Base-by-base conservation (phyloP, 2,329 filamentous ascomycete genomes). In the Talaromyces islandicus region DNA sequence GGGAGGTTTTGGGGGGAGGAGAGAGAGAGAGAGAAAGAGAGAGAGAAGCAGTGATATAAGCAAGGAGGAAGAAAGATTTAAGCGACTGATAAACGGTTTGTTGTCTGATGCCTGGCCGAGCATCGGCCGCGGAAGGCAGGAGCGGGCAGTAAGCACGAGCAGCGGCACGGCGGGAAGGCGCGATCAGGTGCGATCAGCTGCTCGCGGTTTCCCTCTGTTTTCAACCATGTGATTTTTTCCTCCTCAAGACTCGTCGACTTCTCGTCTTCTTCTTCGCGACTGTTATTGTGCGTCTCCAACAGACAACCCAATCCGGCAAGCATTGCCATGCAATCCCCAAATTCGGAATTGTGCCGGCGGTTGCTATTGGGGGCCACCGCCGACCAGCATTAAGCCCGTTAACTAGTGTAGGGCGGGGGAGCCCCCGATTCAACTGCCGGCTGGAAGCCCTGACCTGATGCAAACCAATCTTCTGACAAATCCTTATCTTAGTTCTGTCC, bases 401-500 rank as follows among this genome's bases (percentile, higher is more conserved):
- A n/a, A n/a, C 43, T 50, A 25, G 19, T 24, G 43, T 24, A 46
- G 43, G 19, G 48, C 48, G 48, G 48, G 48, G 48, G 27, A 52
- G 24, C 4, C 24, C n/a, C 27, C 43, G 43, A 52, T 52, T 29
- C 24, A 52, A 52, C 24, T 12, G 24, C 7, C 12, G 48, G 12
- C 12, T 52, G 9, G 12, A 11, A n/a, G n/a, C 11, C 14, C 12
- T 52, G 17, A 52, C 24, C 14, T 52, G 48, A 52, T 52, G 14
- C 48, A 52, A 52, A 52, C 48, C 48, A 52, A 52, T 52, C 48
- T 29, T 21, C 27, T 52, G 48, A 52, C 48, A 52, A 52, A 52
- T 52, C 14, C 48, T 52, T 52, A 52, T 52, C 48, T 52, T 52
- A 52, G 48, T 25, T 29, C 24, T 12, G 25, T n/a, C n/a, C n/a